Percentiles rank a stretch among this genome's conserved stretches.
Evolutionary conservation across 768 basidiomycete genomes (phyloP).

Genomic region (Mrakia gelida): DNA sequence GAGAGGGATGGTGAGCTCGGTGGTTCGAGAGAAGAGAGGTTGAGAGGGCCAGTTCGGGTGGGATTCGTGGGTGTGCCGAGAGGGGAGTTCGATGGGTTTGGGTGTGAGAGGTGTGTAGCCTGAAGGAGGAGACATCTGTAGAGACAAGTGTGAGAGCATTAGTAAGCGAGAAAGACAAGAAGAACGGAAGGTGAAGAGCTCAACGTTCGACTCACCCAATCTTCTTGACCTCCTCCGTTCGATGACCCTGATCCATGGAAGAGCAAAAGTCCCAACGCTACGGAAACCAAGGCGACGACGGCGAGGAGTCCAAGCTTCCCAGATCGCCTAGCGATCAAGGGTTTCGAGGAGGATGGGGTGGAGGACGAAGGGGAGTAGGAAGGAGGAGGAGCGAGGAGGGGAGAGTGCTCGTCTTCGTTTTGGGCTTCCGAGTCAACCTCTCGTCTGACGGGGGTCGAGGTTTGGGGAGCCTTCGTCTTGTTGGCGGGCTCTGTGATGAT

Average conservation of each 20-base stretch:
- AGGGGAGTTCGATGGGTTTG: not conserved
- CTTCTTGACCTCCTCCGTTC: not conserved
- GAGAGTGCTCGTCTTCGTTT: not conserved
- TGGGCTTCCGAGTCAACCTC: not conserved
- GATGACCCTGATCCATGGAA: not conserved
- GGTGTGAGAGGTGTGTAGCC: not conserved
- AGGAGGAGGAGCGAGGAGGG: not conserved
- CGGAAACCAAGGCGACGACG: not conserved
- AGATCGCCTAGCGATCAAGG: not conserved
- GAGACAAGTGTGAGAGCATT: not conserved
- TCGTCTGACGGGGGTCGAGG: not conserved
- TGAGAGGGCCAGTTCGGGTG: not conserved
- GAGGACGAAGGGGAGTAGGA: not conserved
- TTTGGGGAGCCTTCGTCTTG: not conserved
- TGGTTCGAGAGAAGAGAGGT: not conserved
- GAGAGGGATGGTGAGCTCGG: not conserved
- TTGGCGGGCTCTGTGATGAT: conserved; percentile 4
- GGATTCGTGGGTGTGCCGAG: not conserved
- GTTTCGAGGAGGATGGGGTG: not conserved
- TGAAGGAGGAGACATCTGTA: not conserved
- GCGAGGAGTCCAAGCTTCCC: not conserved
- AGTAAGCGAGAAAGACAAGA: not conserved
- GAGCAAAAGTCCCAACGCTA: not conserved
- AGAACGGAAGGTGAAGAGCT: not conserved
- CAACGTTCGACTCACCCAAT: not conserved